phyloP scores from a whole-genome alignment of 192 early-diverging fungal genomes.

The Rhizophagus prolifer region DNA sequence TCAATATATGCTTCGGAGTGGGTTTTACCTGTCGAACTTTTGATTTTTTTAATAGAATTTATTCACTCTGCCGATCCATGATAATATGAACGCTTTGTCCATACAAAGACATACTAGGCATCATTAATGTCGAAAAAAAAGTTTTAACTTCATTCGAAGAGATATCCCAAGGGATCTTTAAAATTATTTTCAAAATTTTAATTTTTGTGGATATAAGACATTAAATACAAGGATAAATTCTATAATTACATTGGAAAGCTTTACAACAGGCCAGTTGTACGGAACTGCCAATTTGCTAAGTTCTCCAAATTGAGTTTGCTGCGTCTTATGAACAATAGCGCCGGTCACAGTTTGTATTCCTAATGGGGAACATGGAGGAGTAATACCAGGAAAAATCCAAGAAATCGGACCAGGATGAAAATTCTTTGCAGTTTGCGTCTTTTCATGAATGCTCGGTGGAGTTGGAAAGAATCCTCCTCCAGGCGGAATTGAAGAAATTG shows the following conservation, averaged over 20 bases:
- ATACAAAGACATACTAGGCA: constrained; percentile 42
- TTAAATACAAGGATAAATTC: no score
- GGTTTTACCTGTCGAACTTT: constrained; percentile 69
- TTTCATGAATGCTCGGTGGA: background rate
- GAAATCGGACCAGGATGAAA: constrained; percentile 7
- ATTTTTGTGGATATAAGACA: background rate
- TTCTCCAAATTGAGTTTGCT: constrained; percentile 11
- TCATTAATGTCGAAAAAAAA: constrained; percentile 45
- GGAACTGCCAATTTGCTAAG: constrained; percentile 20
- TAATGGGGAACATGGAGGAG: background rate
- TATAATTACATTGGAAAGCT: constrained; percentile 15
- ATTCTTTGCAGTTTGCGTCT: background rate
- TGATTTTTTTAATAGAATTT: constrained; percentile 13
- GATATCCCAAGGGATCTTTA: constrained; percentile 61
- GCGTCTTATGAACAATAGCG: background rate
- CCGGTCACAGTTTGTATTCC: background rate
- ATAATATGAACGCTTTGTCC: constrained; percentile 56
- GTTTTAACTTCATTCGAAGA: constrained; percentile 50
- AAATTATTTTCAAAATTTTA: background rate
- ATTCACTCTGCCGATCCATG: constrained; percentile 28
- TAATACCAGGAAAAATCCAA: constrained; percentile 3
- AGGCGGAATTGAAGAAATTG: background rate
- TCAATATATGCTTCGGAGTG: constrained; percentile 68
- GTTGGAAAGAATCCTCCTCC: background rate
- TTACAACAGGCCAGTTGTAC: constrained; percentile 25